Conservation (phyloP, 2,329 filamentous ascomycete genomes). For the Proliferodiscus dingleyae region DNA sequence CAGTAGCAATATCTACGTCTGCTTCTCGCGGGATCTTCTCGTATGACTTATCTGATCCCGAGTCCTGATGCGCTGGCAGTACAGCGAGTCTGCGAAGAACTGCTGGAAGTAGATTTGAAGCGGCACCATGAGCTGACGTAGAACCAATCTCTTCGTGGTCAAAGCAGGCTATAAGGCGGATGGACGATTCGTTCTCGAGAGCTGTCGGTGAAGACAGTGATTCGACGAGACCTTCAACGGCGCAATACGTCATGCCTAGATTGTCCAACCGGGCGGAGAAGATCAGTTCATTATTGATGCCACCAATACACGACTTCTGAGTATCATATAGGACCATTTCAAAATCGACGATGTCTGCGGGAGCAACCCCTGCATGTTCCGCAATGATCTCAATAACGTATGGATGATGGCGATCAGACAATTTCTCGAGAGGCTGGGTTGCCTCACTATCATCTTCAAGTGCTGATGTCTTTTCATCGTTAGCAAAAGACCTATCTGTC, state of each 20-base stretch:
- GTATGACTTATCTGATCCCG: slow-evolving; percentile 59
- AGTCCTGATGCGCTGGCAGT: slow-evolving; percentile 52
- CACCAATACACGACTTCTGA: slow-evolving; percentile 83
- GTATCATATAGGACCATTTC: slow-evolving; percentile 97
- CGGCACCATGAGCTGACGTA: slow-evolving; percentile 84
- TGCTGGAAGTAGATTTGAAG: slow-evolving; percentile 85
- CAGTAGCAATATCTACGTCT: slow-evolving; percentile 64
- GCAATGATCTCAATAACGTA: slow-evolving; percentile 83
- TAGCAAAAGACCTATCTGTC: slow-evolving; percentile 34
- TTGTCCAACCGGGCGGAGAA: slow-evolving; percentile 96
- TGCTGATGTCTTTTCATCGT: slow-evolving; percentile 30
- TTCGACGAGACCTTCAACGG: slow-evolving; percentile 76
- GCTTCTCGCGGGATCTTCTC: slow-evolving; percentile 48
- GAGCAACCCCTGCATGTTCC: slow-evolving; percentile 64
- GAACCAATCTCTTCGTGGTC: slow-evolving; percentile 98
- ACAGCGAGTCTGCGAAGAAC: slow-evolving; percentile 83
- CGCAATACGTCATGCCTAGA: slow-evolving; percentile 93
- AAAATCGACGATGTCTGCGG: slow-evolving; percentile 79
- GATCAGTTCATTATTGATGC: slow-evolving; percentile 88
- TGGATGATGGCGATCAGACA: slow-evolving; percentile 82
- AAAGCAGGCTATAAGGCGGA: slow-evolving; percentile 90
- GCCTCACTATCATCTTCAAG: slow-evolving; percentile 42
- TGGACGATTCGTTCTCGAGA: slow-evolving; percentile 71
- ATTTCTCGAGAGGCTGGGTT: slow-evolving; percentile 71
- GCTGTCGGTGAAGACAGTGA: slow-evolving; percentile 62